Evolutionary conservation across 225 moss, liverwort and hornwort genomes (phyloP), one percentile per base, ranked within the genome.

Genomic region (Bryoerythrophyllum caledonicum): DNA sequence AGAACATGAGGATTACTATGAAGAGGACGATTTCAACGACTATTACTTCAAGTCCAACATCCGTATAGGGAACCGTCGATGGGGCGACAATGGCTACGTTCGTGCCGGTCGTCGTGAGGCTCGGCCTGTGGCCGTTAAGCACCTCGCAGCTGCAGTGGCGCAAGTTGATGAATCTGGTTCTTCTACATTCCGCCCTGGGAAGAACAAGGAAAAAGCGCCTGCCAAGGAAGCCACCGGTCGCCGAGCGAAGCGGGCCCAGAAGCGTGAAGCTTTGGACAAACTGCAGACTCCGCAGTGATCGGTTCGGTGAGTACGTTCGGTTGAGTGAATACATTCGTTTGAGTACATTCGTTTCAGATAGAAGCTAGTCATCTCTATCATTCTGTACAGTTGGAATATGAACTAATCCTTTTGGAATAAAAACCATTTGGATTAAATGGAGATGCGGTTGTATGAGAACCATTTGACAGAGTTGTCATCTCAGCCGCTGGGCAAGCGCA

Each of bases 51-150:
- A 85, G 72, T 90, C 90, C 6, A 87, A 83, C 63, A 76, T 90
- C 60, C 87, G 90, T 14, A 87, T 90, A 76, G 90, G 90, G 41
- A 90, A 90, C 65, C 76, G 90, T 63, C 90, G 90, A 14, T 90
- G 90, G 90, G 90, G 90, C 48, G 90, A 90, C 79, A 90, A 87
- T 63, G 90, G 90, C 51, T 90, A 83, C n/a, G 87, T 90, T 28
- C 87, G 90, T 65, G 90, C 87, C 34, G 90, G 90, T 12, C 90
- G 90, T 76, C 79, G 83, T 60, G 90, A 90, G 78, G 90, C 90
- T 40, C 87, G 90, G 27, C 90, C 90, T 56, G 80, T 90, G 71
- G 85, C 77, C 8, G 87, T 87, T 3, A 79, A 82, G 57, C 85
- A 87, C 25, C 58, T 83, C 24, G 85, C 85, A 55, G 85, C 85